Evolutionary conservation across 768 basidiomycete genomes (phyloP).

Genomic region (Goffeauzyma gilvescens): DNA sequence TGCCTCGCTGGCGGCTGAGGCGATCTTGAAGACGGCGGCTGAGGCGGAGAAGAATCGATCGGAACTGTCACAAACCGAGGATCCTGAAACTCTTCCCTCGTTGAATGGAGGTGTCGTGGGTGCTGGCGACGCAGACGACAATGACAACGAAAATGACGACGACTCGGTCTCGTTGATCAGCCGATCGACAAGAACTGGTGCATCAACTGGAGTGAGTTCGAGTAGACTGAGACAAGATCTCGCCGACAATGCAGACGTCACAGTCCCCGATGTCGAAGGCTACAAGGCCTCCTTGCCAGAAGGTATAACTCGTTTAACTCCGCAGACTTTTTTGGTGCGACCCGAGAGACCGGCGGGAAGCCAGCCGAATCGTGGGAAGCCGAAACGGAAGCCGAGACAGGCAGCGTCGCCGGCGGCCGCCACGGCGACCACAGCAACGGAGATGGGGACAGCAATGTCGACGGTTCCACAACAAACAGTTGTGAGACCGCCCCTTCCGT

Average conservation of each 20-base stretch:
- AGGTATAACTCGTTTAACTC: conserved; percentile 21
- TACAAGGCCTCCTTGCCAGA: conserved; percentile 7
- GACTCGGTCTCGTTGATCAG: conserved; percentile 2
- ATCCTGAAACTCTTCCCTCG: conserved; percentile 14
- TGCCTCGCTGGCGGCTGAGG: conserved; percentile 41
- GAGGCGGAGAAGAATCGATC: not conserved
- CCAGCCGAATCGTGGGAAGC: conserved; percentile 25
- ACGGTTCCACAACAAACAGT: not conserved
- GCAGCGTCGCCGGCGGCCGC: not conserved
- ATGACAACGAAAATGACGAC: conserved; percentile 1
- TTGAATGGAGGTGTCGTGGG: no score
- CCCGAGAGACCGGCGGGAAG: conserved; percentile 27
- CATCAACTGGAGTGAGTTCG: no score
- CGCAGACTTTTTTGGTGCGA: conserved; percentile 29
- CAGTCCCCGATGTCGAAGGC: conserved; percentile 1
- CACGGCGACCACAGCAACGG: not conserved
- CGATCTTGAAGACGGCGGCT: conserved; percentile 17
- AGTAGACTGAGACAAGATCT: not conserved
- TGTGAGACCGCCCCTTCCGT: not conserved
- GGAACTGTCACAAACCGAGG: conserved; percentile 8
- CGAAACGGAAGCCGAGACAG: conserved; percentile 19
- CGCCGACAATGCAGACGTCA: not conserved
- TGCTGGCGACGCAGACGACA: no score
- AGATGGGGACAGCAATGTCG: not conserved
- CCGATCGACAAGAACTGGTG: not conserved